Evolutionary conservation across 2,329 filamentous ascomycete genomes (phyloP), one percentile per base, ranked within the genome.

Genomic region (Exophiala alcalophila): DNA sequence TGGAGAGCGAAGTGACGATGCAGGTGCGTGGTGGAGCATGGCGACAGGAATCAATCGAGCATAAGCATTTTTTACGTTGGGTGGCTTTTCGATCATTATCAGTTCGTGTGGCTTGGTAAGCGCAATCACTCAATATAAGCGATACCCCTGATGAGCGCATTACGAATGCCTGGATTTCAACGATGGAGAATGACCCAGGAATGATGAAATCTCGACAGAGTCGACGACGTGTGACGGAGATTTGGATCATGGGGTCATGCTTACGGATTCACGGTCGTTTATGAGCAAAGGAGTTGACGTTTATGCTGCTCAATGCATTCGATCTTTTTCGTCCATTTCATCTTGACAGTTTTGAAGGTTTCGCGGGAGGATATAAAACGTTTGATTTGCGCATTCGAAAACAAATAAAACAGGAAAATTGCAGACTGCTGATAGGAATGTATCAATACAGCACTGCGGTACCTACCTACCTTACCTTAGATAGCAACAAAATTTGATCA

Each of bases 401-500:
- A 21, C 16, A 19, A 27, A 14, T 11, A 23, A 21, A 40, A 4
- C n/a, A 20, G 9, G 27, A 19, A 29, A 21, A 26, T 29, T 46
- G 41, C 47, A 48, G 35, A 49, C 31, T 44, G 36, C 45, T 42
- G 36, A 28, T 35, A 41, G 36, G 34, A 40, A 15, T 49, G 46
- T 49, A 49, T 38, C 46, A 47, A 40, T 39, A 49, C 12, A 35
- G 20, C 20, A 16, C 21, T 15, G 26, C 15, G 40, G 45, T 49
- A n/a, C n/a, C n/a, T n/a, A n/a, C n/a, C n/a, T n/a, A n/a, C n/a
- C n/a, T n/a, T n/a, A n/a, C n/a, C n/a, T n/a, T n/a, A 45, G 36
- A 41, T 49, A 41, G 46, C 46, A 49, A 33, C 14, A 10, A 24
- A 34, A 45, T 31, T 25, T 33, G n/a, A 41, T 41, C 19, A 25